phyloP scores from a whole-genome alignment of 768 basidiomycete genomes.

The Coprinopsis cinerea region DNA sequence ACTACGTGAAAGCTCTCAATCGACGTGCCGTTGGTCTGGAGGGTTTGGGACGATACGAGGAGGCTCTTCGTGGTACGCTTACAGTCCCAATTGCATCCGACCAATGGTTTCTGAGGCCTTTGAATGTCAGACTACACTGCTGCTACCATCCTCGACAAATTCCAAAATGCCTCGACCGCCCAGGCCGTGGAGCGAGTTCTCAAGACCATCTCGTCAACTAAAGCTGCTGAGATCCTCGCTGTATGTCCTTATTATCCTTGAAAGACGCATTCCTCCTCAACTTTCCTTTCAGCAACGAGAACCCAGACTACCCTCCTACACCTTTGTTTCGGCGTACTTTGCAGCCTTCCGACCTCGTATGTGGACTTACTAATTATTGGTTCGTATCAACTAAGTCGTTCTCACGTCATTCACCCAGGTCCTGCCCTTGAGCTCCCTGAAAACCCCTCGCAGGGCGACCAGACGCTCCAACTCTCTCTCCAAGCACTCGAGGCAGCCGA shows the following conservation, averaged over 20 bases:
- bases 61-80: constrained; percentile 68
- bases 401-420: constrained; percentile 32
- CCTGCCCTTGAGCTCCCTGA: constrained; percentile 69
- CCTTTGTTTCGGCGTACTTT: constrained; percentile 94
- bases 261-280: background rate
- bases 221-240: constrained; percentile 66
- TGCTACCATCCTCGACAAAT: constrained; percentile 91
- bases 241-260: constrained; percentile 32
- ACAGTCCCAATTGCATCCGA: background rate
- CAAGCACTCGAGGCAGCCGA: constrained; percentile 82
- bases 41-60: constrained; percentile 62
- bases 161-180: constrained; percentile 75
- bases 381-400: background rate
- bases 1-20: constrained; percentile 88
- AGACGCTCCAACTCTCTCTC: constrained; percentile 73
- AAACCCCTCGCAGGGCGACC: constrained; percentile 71
- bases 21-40: constrained; percentile 85
- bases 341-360: constrained; percentile 89
- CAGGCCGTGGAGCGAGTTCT: constrained; percentile 88
- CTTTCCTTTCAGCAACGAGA: constrained; percentile 53
- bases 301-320: constrained; percentile 79
- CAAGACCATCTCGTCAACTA: constrained; percentile 70
- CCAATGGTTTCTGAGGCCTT: background rate
- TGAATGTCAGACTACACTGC: constrained; percentile 77
- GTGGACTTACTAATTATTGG: constrained; percentile 24